Evolutionary conservation across 805 yeast species (phyloP), one percentile per base, ranked within the genome.

Genomic region (Ogataea parapolymorpha): DNA sequence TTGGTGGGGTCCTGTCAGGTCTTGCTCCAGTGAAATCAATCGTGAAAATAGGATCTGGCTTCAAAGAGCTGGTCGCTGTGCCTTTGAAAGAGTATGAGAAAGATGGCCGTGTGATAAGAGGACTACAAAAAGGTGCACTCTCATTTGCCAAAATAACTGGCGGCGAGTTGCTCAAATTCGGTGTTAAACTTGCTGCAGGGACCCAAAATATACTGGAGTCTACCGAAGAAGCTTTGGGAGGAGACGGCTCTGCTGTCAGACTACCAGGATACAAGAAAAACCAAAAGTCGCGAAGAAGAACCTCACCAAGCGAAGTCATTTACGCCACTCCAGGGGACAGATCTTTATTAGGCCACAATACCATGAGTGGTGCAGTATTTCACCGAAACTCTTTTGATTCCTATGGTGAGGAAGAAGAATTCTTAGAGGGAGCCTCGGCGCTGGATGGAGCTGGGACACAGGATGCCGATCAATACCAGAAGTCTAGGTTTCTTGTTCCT

Each of bases 111-210:
- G 54, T 85, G 1, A 67, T 82, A 23, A 68, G 86, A 51, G 78
- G 93, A 45, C 48, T 89, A 2, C 86, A 85, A 52, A 81, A 81
- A 49, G 95, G 95, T 2, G 82, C 90, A 0, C 62, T 68, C 39
- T 71, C 79, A 6, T 88, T 90, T 62, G 80, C 90, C 2, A 80
- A 74, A 51, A 80, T 84, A 3, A 83, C 97, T 0, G 76, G 93
- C 3, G 84, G 82, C 42, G 96, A 90, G 58, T 61, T 89, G 25
- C 67, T 90, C 32, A 82, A 83, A 51, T 68, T 90, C 33, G 95
- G 96, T 1, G 91, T 85, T 0, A 87, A 84, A 52, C 57, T 90
- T 22, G 90, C 95, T 1, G 82, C 89, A 8, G 96, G 97, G 0
- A 85, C 96, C 0, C 97, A 89, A 54, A 78, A 81, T 0, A 62